Conservation (phyloP, 352 stramenopile genomes). For the Thalassiosira exigua region DNA sequence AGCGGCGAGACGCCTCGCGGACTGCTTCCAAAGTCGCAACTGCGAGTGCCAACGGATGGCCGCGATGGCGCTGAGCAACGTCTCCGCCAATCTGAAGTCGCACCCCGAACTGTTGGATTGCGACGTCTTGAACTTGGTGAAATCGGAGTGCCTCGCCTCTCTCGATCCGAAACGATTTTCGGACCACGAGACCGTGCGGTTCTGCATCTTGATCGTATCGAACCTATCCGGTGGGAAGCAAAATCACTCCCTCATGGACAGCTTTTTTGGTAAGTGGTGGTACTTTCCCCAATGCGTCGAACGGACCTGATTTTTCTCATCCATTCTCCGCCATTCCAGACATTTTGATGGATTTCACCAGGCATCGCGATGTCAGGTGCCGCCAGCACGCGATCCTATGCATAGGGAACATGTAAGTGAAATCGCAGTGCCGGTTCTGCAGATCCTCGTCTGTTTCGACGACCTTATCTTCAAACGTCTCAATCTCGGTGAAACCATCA, state of each 20-base stretch:
- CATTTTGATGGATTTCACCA: constrained; percentile 91
- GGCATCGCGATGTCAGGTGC: constrained; percentile 95
- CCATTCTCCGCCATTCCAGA: constrained; percentile 52
- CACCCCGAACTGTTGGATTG: constrained; percentile 90
- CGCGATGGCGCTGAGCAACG: constrained; percentile 94
- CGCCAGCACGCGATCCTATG: constrained; percentile 95
- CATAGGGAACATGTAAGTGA: constrained; percentile 95
- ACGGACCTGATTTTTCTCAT: not conserved
- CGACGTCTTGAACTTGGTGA: constrained; percentile 89
- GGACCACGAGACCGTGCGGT: constrained; percentile 94
- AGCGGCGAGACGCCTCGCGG: constrained; percentile 87
- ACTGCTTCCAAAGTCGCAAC: constrained; percentile 89
- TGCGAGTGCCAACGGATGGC: constrained; percentile 94
- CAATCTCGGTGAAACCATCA: too few relatives aligned
- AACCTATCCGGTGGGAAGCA: constrained; percentile 86
- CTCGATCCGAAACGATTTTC: constrained; percentile 91
- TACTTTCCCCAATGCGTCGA: not conserved
- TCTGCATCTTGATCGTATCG: constrained; percentile 92
- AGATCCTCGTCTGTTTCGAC: too few relatives aligned
- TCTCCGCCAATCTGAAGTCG: constrained; percentile 93
- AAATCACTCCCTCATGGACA: constrained; percentile 45
- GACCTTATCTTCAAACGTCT: too few relatives aligned
- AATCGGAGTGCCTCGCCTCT: constrained; percentile 89
- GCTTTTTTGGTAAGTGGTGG: constrained; percentile 55
- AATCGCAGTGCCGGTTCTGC: too few relatives aligned